Base-by-base conservation (phyloP, 768 basidiomycete species). In the Tricholoma terreum region DNA sequence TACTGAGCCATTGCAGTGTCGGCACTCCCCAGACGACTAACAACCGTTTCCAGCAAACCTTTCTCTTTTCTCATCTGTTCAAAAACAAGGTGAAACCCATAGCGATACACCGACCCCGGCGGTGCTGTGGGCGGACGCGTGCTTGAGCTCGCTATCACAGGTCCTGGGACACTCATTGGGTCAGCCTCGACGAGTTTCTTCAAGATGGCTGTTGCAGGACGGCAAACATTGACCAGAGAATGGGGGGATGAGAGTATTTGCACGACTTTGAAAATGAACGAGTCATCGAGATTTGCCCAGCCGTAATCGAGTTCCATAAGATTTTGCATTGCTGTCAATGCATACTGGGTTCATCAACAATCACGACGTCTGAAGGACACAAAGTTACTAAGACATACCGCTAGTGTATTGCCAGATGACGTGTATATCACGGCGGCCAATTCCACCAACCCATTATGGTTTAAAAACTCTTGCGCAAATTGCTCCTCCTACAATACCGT, bases 161-260 rank as follows among this genome's bases (percentile, higher is more conserved):
- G 77, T 15, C 84, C 85, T 1, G 89, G 83, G 15, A 84, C 83
- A 58, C 76, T 85, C 62, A 79, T 73, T 15, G 92, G 88, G 64
- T 92, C 90, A 8, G 92, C 92, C 69, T 94, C 92, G 12, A 94
- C 92, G 19, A 96, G 82, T 61, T 88, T 89, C 73, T 92, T 92
- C 60, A 95, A 79, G 55, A 96, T 94, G 33, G 90, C 86, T 42
- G 91, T 94, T 1, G 93, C 94, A 33, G 94, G 94, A 5, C 93
- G 87, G 64, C 90, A 92, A 57, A 95, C 91, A 59, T 97, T 97
- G 76, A 95, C 86, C 15, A 87, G 80, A 10, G 89, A 89, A 36
- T 81, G 78, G 0, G 87, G 77, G 0, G 90, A 89, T 0, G 90
- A 84, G 22, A 92, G 77, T 62, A 90, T 87, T 64, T 86, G 83